Percentiles rank a stretch among this genome's conserved stretches.
phyloP scores from a whole-genome alignment of 305 asterid species.

The Fraxinus angustifolia region DNA sequence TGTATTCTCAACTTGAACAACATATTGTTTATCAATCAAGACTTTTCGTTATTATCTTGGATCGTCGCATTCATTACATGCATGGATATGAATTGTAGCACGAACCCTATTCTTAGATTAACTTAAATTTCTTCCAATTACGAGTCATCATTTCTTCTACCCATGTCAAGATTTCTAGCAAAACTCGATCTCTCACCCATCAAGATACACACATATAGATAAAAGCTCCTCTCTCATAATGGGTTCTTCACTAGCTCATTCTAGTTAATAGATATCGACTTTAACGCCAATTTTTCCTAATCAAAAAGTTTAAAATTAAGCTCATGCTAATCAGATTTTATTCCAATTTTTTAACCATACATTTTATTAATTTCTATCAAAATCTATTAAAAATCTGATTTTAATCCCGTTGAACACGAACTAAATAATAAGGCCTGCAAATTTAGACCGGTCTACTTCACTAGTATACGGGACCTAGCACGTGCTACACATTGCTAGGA shows the following conservation, averaged over 20 bases:
- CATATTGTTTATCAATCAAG: no score
- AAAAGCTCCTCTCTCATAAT: background rate
- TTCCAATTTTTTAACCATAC: no score
- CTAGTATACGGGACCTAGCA: background rate
- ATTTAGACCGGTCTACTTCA: background rate
- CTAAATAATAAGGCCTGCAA: background rate
- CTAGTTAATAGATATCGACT: background rate
- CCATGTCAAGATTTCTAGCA: background rate
- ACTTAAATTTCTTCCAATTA: background rate
- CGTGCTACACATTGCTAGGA: slow-evolving; percentile 9
- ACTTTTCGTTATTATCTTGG: background rate
- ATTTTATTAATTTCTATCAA: no score
- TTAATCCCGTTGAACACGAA: background rate
- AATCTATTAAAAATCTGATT: no score
- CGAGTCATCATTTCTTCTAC: background rate
- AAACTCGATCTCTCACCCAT: background rate
- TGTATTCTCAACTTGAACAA: background rate
- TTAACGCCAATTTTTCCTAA: background rate
- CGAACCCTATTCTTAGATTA: background rate
- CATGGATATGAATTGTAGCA: background rate
- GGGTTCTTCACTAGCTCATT: background rate
- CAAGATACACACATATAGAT: background rate
- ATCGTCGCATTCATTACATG: background rate
- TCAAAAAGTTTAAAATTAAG: background rate
- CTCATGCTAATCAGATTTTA: no score